A percentile compares a stretch with the other conserved stretches of the same genome.
These are phyloP conservation scores for Endotrypanum monterogeii DNA, from an alignment of 208 protist species.

Conservation along the genomic window DNA sequence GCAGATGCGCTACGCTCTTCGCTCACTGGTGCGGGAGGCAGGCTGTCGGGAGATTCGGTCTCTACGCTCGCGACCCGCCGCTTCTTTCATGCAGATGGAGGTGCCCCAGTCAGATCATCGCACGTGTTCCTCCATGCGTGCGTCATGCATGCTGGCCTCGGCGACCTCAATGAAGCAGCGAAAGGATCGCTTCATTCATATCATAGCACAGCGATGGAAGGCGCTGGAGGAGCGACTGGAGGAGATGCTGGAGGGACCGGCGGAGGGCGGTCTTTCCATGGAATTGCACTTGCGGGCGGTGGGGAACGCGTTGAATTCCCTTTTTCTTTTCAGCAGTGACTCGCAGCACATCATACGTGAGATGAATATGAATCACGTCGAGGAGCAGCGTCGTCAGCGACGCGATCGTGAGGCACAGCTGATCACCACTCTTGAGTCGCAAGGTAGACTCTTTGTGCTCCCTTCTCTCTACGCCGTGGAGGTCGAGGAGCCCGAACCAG, in stretches of 20 bases:
- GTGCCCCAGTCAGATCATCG: slow-evolving; percentile 10
- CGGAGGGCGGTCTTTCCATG: slow-evolving; percentile 4
- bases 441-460: slow-evolving; percentile 41
- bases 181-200: slow-evolving; percentile 34
- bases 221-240: slow-evolving; percentile 36
- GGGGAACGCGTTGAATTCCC: slow-evolving; percentile 26
- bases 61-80: slow-evolving; percentile 33
- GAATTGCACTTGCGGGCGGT: slow-evolving; percentile 30
- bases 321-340: slow-evolving; percentile 45
- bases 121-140: slow-evolving; percentile 27
- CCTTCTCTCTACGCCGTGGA: slow-evolving; percentile 34
- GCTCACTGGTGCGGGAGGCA: slow-evolving; percentile 41
- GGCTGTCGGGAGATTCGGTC: slow-evolving; percentile 33
- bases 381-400: slow-evolving; percentile 39
- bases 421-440: slow-evolving; percentile 29
- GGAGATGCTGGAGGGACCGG: slow-evolving; percentile 33
- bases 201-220: slow-evolving; percentile 31
- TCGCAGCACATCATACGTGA: slow-evolving; percentile 35
- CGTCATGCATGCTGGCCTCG: slow-evolving; percentile 31
- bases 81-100: slow-evolving; percentile 27
- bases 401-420: slow-evolving; percentile 36
- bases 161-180: slow-evolving; percentile 23
- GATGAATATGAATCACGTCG: slow-evolving; percentile 34
- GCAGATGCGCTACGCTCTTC: slow-evolving; percentile 39
- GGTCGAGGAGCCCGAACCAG: slow-evolving; percentile 25